These are phyloP conservation scores for Botrytis elliptica DNA, from an alignment of 2,329 filamentous ascomycete genomes.

Conservation along the genomic window DNA sequence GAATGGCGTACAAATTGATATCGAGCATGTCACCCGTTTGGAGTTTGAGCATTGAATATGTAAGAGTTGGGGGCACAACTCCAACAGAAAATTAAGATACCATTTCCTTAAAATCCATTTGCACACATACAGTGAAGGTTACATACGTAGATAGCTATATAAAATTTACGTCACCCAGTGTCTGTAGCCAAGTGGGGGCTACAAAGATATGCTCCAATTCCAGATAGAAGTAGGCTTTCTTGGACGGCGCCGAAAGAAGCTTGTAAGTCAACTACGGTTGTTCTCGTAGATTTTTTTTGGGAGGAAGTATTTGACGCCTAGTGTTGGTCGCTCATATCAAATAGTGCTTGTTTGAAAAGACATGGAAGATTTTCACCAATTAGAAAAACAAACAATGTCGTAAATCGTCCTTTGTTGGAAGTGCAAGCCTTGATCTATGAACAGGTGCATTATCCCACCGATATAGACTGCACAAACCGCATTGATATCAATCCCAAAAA, in stretches of 20 bases:
- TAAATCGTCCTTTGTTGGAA: background rate
- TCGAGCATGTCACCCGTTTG: background rate
- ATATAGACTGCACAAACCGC: constrained; percentile 4
- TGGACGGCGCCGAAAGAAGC: background rate
- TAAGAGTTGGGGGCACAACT: background rate
- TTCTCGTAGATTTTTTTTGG: background rate
- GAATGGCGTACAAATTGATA: background rate
- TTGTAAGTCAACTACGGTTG: background rate
- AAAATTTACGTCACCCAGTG: background rate
- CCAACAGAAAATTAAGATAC: background rate
- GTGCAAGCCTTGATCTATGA: background rate
- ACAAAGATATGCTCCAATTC: background rate
- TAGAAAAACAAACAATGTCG: background rate
- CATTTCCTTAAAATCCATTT: background rate
- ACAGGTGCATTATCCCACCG: background rate
- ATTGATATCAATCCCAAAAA: constrained; percentile 13
- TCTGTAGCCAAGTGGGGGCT: background rate
- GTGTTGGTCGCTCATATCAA: background rate
- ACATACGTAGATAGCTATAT: background rate
- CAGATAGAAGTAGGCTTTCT: background rate
- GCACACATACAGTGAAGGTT: background rate
- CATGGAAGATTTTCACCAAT: background rate
- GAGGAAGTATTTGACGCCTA: background rate
- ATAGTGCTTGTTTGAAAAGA: background rate
- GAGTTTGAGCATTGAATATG: background rate